Percentiles rank a stretch among this genome's conserved stretches.
phyloP scores from a whole-genome alignment of 805 yeast species.

The Hanseniaspora thailandica region DNA sequence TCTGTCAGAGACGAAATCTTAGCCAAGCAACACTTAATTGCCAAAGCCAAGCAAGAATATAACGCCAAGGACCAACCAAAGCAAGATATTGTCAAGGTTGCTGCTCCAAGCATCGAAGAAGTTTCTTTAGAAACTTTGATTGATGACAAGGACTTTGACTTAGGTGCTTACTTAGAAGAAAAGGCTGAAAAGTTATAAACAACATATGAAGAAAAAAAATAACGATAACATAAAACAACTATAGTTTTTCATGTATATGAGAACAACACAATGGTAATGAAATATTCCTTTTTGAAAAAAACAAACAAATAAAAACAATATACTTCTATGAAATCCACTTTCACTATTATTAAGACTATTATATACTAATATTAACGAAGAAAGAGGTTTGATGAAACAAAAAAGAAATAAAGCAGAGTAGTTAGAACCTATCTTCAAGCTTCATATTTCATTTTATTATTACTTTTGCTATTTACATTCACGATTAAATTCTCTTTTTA shows the following conservation, averaged over 20 bases:
- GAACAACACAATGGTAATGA: neutral
- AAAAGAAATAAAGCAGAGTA: no score
- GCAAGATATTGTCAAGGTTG: constrained; percentile 31
- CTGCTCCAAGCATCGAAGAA: constrained; percentile 38
- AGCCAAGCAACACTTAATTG: constrained; percentile 61
- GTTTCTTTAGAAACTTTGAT: constrained; percentile 12
- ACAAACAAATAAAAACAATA: neutral
- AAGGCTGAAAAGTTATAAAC: constrained; percentile 12
- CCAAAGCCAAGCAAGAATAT: constrained; percentile 80
- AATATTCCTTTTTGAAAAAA: neutral
- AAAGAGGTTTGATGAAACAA: neutral
- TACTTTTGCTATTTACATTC: neutral
- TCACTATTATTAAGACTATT: no score
- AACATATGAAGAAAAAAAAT: neutral
- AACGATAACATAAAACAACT: neutral
- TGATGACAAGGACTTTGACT: constrained; percentile 14
- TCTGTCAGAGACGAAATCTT: constrained; percentile 45
- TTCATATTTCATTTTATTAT: no score
- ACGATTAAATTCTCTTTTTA: neutral
- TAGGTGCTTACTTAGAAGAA: constrained; percentile 13
- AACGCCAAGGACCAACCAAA: constrained; percentile 49
- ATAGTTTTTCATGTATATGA: neutral
- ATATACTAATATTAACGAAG: no score
- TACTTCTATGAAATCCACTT: neutral
- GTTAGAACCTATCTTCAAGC: no score